Evolutionary conservation across 2,329 filamentous ascomycete genomes (phyloP).

Genomic region (Xylaria sp.): DNA sequence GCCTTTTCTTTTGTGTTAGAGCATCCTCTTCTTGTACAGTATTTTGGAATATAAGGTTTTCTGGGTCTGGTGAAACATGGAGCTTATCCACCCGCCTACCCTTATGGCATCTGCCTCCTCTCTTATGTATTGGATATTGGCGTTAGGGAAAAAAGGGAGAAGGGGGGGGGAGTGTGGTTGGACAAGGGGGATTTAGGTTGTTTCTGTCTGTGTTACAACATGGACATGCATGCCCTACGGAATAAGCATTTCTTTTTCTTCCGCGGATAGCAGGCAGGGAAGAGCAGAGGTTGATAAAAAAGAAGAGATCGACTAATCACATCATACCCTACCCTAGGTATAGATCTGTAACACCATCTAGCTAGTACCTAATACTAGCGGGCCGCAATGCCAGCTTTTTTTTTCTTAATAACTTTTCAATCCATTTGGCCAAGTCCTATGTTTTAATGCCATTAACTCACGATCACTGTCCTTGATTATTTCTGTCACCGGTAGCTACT

Average conservation of each 20-base stretch:
- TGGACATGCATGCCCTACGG: not conserved
- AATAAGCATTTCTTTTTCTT: not conserved
- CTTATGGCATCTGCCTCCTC: not conserved
- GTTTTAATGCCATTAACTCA: not conserved
- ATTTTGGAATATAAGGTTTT: not conserved
- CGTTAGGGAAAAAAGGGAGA: not conserved
- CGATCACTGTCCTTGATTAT: not conserved
- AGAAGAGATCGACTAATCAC: not conserved
- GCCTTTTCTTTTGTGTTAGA: slow-evolving; percentile 29
- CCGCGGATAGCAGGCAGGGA: not conserved
- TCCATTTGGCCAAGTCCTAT: not conserved
- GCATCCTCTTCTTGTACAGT: slow-evolving; percentile 13
- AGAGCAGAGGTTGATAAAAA: not conserved
- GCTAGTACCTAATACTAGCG: slow-evolving; percentile 14
- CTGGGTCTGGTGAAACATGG: not conserved
- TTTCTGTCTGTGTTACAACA: slow-evolving; percentile 1
- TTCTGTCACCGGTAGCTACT: not conserved
- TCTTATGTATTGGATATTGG: not conserved
- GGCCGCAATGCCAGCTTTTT: not conserved
- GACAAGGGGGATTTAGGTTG: not conserved
- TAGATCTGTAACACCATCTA: slow-evolving; percentile 21
- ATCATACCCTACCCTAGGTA: not conserved
- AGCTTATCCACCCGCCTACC: not conserved
- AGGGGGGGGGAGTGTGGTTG: not conserved
- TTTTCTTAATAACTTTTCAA: not conserved